phyloP scores from a whole-genome alignment of 2,329 filamentous ascomycete species.

The Sporothrix variecibatus region DNA sequence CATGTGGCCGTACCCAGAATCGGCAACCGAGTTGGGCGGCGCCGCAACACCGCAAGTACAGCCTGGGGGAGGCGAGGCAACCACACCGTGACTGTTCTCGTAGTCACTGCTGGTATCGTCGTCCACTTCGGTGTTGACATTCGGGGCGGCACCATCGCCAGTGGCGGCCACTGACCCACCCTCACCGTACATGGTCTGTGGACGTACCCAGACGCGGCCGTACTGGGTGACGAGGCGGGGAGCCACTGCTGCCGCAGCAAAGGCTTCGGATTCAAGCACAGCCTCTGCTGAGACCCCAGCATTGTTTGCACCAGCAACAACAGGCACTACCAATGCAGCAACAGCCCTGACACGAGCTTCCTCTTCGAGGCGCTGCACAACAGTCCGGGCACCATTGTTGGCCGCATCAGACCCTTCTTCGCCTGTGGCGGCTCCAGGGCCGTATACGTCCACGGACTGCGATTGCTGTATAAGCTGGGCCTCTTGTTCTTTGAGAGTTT shows the following conservation, averaged over 20 bases:
- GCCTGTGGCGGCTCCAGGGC: neutral
- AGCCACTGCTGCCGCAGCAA: neutral
- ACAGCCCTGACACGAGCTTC: slow-evolving; percentile 1
- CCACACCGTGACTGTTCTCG: neutral
- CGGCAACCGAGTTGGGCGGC: slow-evolving; percentile 12
- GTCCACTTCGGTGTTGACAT: neutral
- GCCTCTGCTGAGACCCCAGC: neutral
- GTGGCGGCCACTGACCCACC: neutral
- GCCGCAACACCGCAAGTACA: neutral
- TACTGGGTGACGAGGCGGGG: slow-evolving; percentile 10
- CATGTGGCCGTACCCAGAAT: slow-evolving; percentile 6
- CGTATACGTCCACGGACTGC: slow-evolving; percentile 2
- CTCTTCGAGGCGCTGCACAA: slow-evolving; percentile 20
- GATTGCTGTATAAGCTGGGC: slow-evolving; percentile 8
- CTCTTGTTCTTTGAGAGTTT: neutral
- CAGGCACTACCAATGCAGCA: neutral
- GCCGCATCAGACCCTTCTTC: neutral
- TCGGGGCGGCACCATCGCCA: neutral
- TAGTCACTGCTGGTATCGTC: neutral
- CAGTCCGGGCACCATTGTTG: neutral
- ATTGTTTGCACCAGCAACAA: neutral
- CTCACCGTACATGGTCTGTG: slow-evolving; percentile 1
- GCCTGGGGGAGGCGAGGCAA: neutral
- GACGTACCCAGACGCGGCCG: slow-evolving; percentile 12
- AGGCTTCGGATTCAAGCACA: neutral